These are phyloP conservation scores for Leccinum obscurum DNA, from an alignment of 768 basidiomycete species.

Conservation along the genomic window DNA sequence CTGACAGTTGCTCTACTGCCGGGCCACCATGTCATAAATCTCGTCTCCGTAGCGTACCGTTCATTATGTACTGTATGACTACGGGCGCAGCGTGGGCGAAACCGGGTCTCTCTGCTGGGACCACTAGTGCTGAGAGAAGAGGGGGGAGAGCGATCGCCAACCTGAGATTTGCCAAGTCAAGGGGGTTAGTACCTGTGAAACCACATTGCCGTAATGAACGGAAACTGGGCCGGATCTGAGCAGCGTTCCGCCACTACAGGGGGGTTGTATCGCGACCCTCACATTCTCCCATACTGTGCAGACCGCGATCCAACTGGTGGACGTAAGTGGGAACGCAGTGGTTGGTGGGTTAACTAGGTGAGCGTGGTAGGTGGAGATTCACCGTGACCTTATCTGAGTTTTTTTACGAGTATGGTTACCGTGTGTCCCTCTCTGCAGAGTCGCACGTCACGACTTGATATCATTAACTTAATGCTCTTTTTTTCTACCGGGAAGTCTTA, in stretches of 20 bases:
- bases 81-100: background rate
- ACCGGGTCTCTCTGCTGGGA: background rate
- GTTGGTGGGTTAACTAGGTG: background rate
- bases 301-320: background rate
- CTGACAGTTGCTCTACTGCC: background rate
- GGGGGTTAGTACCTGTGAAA: constrained; percentile 5
- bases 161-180: constrained; percentile 23
- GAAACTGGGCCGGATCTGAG: constrained; percentile 12
- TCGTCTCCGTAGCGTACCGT: background rate
- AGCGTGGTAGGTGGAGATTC: constrained; percentile 2
- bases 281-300: constrained; percentile 2
- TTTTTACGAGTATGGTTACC: constrained; percentile 19
- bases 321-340: constrained; percentile 18
- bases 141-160: constrained; percentile 21
- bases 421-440: constrained; percentile 12
- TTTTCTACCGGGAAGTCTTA: constrained; percentile 28
- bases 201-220: constrained; percentile 30
- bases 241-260: constrained; percentile 22
- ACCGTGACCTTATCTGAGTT: constrained; percentile 20
- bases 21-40: background rate
- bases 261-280: constrained; percentile 10
- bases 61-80: constrained; percentile 17
- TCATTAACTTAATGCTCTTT: constrained; percentile 7
- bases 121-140: background rate
- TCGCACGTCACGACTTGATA: constrained; percentile 21